Percentiles rank a stretch among this genome's conserved stretches.
phyloP scores from a whole-genome alignment of 2,329 filamentous ascomycete species.

The Microsporum ferrugineum region DNA sequence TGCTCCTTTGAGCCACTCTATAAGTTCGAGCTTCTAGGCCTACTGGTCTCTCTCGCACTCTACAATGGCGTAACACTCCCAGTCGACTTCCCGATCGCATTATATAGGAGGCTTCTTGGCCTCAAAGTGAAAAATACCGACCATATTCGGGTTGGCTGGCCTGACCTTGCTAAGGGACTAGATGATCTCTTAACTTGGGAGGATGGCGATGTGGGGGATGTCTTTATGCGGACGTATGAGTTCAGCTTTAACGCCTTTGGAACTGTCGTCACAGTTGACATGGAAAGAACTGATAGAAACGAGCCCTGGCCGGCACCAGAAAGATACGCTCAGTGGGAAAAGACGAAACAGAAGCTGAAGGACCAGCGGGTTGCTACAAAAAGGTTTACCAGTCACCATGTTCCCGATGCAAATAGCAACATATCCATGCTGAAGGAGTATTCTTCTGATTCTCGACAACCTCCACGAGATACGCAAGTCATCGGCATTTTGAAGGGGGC shows the following conservation, averaged over 20 bases:
- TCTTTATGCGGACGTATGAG: conserved; percentile 75
- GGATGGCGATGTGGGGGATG: conserved; percentile 66
- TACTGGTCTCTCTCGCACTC: conserved; percentile 78
- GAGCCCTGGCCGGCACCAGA: conserved; percentile 25
- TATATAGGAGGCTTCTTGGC: conserved; percentile 70
- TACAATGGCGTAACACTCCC: conserved; percentile 91
- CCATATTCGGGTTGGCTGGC: conserved; percentile 80
- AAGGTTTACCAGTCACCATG: background rate
- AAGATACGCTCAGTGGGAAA: conserved; percentile 11
- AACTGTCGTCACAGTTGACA: conserved; percentile 43
- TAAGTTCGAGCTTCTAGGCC: conserved; percentile 80
- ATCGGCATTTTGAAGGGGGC: conserved; percentile 20
- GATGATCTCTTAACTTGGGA: conserved; percentile 64
- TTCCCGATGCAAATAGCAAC: background rate
- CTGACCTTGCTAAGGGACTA: conserved; percentile 63
- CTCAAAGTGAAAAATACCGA: conserved; percentile 58
- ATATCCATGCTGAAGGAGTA: conserved; percentile 12
- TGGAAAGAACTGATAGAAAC: conserved; percentile 35
- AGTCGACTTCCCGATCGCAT: conserved; percentile 70
- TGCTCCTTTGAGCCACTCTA: conserved; percentile 70
- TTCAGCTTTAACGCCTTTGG: conserved; percentile 59
- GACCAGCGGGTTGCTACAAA: conserved; percentile 5
- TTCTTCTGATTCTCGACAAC: conserved; percentile 2
- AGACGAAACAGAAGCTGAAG: conserved; percentile 5
- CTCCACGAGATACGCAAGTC: conserved; percentile 6